These are phyloP conservation scores for Amoebophrya sp. DNA, from an alignment of 169 alveolate species.

Conservation along the genomic window DNA sequence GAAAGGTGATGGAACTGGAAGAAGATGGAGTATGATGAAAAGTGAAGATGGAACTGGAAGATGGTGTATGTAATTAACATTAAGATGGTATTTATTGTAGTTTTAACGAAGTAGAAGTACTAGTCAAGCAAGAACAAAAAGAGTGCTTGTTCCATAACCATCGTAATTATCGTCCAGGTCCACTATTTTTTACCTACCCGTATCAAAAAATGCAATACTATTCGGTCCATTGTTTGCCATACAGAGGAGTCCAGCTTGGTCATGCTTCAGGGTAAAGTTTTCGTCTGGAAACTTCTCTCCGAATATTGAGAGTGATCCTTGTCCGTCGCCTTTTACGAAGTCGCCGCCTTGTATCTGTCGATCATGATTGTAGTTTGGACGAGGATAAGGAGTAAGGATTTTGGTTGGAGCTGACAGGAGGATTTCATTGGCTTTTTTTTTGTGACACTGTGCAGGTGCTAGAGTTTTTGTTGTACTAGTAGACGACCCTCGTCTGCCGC, in stretches of 20 bases:
- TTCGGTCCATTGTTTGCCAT: slow-evolving; percentile 79
- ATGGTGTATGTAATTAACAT: not conserved
- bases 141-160: not conserved
- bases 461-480: not conserved
- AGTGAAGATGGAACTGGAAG: not conserved
- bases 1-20: not conserved
- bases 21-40: not conserved
- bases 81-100: not conserved
- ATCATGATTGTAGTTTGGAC: not conserved
- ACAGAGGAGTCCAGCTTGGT: slow-evolving; percentile 82
- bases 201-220: slow-evolving; percentile 78
- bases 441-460: not conserved
- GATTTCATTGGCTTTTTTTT: not conserved
- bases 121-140: not conserved
- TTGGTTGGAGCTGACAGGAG: too few relatives aligned
- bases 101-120: not conserved
- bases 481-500: too few relatives aligned
- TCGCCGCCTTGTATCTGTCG: slow-evolving; percentile 89
- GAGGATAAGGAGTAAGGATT: too few relatives aligned
- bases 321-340: slow-evolving; percentile 88
- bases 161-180: not conserved
- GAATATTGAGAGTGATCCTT: slow-evolving; percentile 91
- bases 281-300: slow-evolving; percentile 89
- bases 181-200: slow-evolving; percentile 51
- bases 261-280: slow-evolving; percentile 82